phyloP scores from a whole-genome alignment of 345 rosid genomes.

The Noccaea bulbosa region DNA sequence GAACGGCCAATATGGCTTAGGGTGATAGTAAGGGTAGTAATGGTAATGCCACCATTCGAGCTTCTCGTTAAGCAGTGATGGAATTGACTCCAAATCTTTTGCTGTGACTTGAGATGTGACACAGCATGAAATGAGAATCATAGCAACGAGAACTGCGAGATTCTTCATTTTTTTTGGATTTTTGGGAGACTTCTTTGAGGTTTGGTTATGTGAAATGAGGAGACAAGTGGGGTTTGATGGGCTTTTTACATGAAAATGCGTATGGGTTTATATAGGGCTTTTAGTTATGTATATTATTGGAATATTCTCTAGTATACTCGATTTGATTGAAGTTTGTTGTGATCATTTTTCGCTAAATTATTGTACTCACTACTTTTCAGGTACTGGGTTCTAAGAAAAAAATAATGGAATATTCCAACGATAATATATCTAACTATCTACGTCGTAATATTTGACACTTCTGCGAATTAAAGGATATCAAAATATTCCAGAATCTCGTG shows the following conservation, averaged over 20 bases:
- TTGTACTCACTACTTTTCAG: not conserved
- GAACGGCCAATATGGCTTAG: conserved; percentile 37
- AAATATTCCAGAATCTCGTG: not conserved
- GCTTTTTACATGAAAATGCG: conserved; percentile 21
- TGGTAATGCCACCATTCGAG: conserved; percentile 38
- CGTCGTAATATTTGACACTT: not conserved
- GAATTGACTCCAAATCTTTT: not conserved
- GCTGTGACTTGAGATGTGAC: conserved; percentile 24
- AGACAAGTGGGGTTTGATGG: not conserved
- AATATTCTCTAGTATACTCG: conserved; percentile 20
- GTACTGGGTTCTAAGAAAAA: not conserved
- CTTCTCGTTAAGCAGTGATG: conserved; percentile 19
- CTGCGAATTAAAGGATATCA: conserved; percentile 11
- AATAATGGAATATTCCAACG: not conserved
- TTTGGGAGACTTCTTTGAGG: not conserved
- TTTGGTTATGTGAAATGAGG: conserved; percentile 18
- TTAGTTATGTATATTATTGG: conserved; percentile 11
- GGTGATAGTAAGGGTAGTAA: conserved; percentile 21
- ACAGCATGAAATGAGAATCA: conserved; percentile 25
- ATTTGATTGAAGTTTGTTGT: conserved; percentile 7
- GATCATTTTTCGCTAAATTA: not conserved
- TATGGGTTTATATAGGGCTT: conserved; percentile 27
- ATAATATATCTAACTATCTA: not conserved
- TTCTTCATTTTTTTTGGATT: conserved; percentile 33
- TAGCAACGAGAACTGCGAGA: conserved; percentile 15